Conservation (phyloP, 1,139 yeast species). For the Taphrina confusa region DNA sequence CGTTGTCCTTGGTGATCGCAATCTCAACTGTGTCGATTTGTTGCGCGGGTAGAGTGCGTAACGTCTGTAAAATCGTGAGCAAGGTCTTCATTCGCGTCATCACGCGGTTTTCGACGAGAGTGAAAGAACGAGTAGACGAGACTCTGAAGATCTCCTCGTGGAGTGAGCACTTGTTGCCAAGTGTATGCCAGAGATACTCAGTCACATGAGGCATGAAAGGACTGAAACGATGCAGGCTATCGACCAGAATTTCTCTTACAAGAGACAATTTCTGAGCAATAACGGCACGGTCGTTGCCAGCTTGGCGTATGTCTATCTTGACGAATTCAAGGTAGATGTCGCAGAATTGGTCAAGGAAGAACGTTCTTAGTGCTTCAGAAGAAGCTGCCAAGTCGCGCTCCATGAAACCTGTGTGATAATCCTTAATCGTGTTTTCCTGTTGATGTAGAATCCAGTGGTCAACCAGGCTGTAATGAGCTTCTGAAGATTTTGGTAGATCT, state of each 20-base stretch:
- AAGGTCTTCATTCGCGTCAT: not conserved
- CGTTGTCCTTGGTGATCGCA: not conserved
- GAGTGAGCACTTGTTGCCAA: constrained; percentile 43
- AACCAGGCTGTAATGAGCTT: constrained; percentile 79
- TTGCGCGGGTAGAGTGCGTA: not conserved
- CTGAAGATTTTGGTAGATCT: constrained; percentile 52
- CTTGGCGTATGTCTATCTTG: constrained; percentile 78
- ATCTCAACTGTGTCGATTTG: not conserved
- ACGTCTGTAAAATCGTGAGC: not conserved
- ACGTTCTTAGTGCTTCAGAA: constrained; percentile 81
- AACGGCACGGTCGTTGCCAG: constrained; percentile 54
- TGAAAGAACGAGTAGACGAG: no score
- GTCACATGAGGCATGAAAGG: constrained; percentile 98
- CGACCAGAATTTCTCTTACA: constrained; percentile 79
- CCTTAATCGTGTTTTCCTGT: constrained; percentile 67
- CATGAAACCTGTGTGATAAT: constrained; percentile 67
- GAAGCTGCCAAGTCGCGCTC: constrained; percentile 85
- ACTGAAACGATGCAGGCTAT: constrained; percentile 85
- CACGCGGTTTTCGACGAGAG: no score
- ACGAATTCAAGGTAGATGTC: constrained; percentile 98
- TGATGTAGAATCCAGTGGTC: constrained; percentile 96
- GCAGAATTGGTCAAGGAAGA: constrained; percentile 92
- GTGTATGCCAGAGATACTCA: constrained; percentile 98
- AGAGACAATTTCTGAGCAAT: constrained; percentile 89
- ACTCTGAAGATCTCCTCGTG: no score